phyloP scores from a whole-genome alignment of 495 filamentous ascomycete genomes.

The Lindgomyces ingoldianus region DNA sequence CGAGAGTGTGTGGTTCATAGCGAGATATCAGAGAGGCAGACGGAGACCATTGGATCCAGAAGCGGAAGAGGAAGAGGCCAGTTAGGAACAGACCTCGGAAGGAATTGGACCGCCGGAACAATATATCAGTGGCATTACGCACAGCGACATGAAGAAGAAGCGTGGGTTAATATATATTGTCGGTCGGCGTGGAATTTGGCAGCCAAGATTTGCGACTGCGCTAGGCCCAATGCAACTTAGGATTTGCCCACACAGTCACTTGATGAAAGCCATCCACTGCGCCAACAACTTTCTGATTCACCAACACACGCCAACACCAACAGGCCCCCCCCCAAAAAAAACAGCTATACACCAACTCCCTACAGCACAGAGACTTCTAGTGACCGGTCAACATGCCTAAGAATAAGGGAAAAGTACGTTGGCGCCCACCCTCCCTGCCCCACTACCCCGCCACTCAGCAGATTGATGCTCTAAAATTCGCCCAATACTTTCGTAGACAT shows the following conservation, averaged over 20 bases:
- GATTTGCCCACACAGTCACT: background rate
- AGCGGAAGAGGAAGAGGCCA: too few species aligned
- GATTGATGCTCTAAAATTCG: conserved; percentile 26
- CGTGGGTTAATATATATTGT: too few species aligned
- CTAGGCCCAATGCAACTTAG: background rate
- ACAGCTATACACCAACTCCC: too few species aligned
- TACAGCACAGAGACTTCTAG: background rate
- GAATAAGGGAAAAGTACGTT: conserved; percentile 95
- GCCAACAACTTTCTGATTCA: background rate
- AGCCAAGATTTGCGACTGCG: background rate
- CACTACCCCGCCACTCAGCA: conserved; percentile 24
- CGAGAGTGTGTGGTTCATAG: background rate
- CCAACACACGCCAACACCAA: background rate
- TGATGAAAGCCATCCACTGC: background rate
- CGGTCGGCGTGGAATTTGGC: background rate
- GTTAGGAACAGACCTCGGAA: too few species aligned
- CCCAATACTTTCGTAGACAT: too few species aligned
- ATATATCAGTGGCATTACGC: too few species aligned
- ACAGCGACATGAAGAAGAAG: too few species aligned
- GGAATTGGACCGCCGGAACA: too few species aligned
- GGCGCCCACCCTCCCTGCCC: conserved; percentile 22
- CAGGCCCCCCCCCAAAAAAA: too few species aligned
- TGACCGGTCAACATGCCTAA: conserved; percentile 73
- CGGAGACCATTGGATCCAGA: too few species aligned
- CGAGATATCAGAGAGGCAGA: too few species aligned